Evolutionary conservation across 805 yeast species (phyloP).

Genomic region (Torulaspora delbrueckii): DNA sequence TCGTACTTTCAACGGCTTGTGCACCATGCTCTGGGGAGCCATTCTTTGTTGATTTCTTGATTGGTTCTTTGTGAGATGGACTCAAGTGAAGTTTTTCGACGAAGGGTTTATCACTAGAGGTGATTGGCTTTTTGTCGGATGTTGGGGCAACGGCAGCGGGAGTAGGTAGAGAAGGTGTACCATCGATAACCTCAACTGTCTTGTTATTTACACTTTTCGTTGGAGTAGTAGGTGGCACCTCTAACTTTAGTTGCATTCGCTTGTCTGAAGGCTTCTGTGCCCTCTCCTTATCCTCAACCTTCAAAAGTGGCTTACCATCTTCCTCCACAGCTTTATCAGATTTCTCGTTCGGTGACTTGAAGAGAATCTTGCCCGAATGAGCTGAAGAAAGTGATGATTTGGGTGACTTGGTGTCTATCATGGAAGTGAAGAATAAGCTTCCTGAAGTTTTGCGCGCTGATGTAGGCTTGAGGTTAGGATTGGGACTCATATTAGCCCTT

Average conservation of each 20-base stretch:
- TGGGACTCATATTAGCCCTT: constrained; percentile 36
- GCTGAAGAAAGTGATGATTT: constrained; percentile 13
- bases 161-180: constrained; percentile 4
- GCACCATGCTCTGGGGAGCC: background rate
- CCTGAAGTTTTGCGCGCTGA: constrained; percentile 11
- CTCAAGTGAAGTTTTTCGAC: background rate
- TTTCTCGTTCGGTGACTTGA: background rate
- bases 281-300: background rate
- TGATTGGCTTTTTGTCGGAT: background rate
- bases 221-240: constrained; percentile 1
- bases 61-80: background rate
- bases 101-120: background rate
- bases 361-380: constrained; percentile 2
- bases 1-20: background rate
- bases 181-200: constrained; percentile 1
- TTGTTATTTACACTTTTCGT: constrained; percentile 4
- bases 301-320: background rate
- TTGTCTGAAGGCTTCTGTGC: background rate
- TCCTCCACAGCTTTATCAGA: background rate
- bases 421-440: constrained; percentile 10
- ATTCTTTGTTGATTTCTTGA: background rate
- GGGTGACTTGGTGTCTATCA: constrained; percentile 14
- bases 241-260: background rate
- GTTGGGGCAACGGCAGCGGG: background rate
- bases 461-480: constrained; percentile 8